Evolutionary conservation across 2,329 filamentous ascomycete species (phyloP).

Genomic region (Calonectria multiphialidica): DNA sequence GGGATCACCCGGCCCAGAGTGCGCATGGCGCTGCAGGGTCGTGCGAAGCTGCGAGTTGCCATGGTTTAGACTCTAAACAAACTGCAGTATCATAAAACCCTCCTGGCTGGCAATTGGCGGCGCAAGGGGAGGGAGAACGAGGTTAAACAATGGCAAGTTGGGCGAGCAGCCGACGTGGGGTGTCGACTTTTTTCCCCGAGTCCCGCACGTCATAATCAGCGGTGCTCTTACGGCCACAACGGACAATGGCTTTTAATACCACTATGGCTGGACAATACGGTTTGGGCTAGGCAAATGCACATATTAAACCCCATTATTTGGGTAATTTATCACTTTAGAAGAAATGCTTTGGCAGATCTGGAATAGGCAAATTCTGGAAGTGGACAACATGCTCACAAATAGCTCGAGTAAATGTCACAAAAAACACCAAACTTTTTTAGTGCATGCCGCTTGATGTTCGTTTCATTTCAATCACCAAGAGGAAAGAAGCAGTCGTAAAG

Average conservation of each 20-base stretch:
- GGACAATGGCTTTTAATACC: neutral
- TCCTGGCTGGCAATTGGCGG: neutral
- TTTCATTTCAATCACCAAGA: constrained; percentile 62
- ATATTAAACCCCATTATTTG: neutral
- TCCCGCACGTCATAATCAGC: constrained; percentile 44
- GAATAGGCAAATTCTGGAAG: neutral
- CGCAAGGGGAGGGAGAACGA: neutral
- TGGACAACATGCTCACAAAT: constrained; percentile 9
- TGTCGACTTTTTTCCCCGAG: constrained; percentile 40
- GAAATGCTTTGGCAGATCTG: constrained; percentile 5
- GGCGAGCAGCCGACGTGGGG: constrained; percentile 36
- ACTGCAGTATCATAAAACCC: neutral
- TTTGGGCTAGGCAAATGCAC: neutral
- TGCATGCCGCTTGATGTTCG: constrained; percentile 52
- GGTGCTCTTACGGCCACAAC: neutral
- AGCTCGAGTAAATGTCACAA: constrained; percentile 29
- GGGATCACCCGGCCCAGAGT: constrained; percentile 33
- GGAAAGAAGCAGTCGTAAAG: constrained; percentile 56
- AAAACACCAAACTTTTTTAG: constrained; percentile 27
- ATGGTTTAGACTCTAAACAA: constrained; percentile 13
- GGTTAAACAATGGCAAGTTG: constrained; percentile 7
- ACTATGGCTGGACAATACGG: neutral
- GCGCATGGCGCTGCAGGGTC: constrained; percentile 35
- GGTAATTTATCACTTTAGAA: neutral
- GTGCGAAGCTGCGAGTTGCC: constrained; percentile 38